A percentile compares a stretch with the other conserved stretches of the same genome.
Evolutionary conservation across 1,284 basidiomycete genomes (phyloP).

Genomic region (Ceratobasidium sp.): DNA sequence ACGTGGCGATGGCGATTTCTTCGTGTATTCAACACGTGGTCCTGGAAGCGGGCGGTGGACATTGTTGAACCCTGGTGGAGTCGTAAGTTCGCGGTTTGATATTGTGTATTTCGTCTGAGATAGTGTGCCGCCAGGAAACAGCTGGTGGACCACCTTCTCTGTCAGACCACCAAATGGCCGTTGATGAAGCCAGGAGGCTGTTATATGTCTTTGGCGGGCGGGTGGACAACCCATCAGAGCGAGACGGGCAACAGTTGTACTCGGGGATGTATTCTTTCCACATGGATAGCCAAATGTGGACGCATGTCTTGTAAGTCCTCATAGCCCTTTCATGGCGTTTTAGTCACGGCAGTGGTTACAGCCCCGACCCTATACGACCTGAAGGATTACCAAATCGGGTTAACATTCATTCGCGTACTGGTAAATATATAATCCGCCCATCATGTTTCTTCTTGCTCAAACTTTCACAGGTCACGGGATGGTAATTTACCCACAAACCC

Average conservation of each 20-base stretch:
- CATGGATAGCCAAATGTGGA: conserved; percentile 72
- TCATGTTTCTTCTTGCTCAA: background rate
- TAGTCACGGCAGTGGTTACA: conserved; percentile 31
- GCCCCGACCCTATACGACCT: conserved; percentile 36
- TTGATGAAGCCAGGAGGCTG: conserved; percentile 77
- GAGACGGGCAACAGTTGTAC: conserved; percentile 66
- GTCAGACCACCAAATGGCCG: conserved; percentile 85
- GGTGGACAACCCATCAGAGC: conserved; percentile 70
- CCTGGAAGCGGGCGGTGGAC: conserved; percentile 74
- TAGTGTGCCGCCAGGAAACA: conserved; percentile 60
- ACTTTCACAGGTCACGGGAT: conserved; percentile 73
- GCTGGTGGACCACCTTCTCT: conserved; percentile 77
- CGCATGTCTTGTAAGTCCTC: conserved; percentile 67
- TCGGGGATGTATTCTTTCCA: conserved; percentile 79
- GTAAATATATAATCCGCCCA: conserved; percentile 57
- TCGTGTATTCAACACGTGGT: conserved; percentile 74
- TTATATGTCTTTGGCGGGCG: conserved; percentile 85
- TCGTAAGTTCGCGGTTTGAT: conserved; percentile 60
- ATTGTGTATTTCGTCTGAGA: background rate
- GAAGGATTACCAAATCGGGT: conserved; percentile 23
- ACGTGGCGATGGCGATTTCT: conserved; percentile 66
- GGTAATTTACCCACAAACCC: conserved; percentile 72
- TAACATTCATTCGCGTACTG: conserved; percentile 70
- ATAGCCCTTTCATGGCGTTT: conserved; percentile 28
- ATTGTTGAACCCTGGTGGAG: conserved; percentile 70